Evolutionary conservation across 2,329 filamentous ascomycete species (phyloP), one percentile per base, ranked within the genome.

Genomic region (Chaetomium olivaceum): DNA sequence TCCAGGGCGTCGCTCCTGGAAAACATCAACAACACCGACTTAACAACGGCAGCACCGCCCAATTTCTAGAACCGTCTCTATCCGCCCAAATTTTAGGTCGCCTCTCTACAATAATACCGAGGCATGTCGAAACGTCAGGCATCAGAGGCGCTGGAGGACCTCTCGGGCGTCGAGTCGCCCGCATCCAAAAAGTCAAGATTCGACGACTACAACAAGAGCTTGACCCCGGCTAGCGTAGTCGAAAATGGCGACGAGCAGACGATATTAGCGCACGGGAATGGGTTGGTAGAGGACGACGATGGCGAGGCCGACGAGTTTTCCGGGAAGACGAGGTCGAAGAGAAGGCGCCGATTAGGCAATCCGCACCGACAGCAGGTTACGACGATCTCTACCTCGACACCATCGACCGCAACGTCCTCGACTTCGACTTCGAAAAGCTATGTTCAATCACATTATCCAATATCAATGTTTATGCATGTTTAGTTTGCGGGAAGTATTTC

Each of bases 381-480:
- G 89, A 91, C 73, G 94, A 99, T 77, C 88, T 99, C 31, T 99
- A 99, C 77, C 91, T 99, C 72, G 95, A 99, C 81, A 98, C 95
- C 14, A 96, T 99, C 79, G 89, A 97, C 77, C 91, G 95, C 74
- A 88, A 89, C 74, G 89, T 97, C 56, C 88, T 98, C 64, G 95
- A 99, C 79, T 98, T 98, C 76, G 95, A 99, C 79, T 99, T 99
- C 76, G 95, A 99, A 77, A 99, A 99, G 82, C 87, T 97, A 14
- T 99, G 95, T 80, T 98, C 94, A 27, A 85, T 99, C 71, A 96
- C 92, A 39, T 85, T 99, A 8, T 97, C 93, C 58, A 98, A 98
- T 77, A 97, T 98, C 80, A 99, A 99, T 76, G 93, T 99, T 54
- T 99, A 99, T 77, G 95, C 95, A 11, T 99, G 95, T 74, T 86